A percentile compares a stretch with the other conserved stretches of the same genome.
Evolutionary conservation across 805 yeast genomes (phyloP).

Genomic region (Metschnikowia gelsemii): DNA sequence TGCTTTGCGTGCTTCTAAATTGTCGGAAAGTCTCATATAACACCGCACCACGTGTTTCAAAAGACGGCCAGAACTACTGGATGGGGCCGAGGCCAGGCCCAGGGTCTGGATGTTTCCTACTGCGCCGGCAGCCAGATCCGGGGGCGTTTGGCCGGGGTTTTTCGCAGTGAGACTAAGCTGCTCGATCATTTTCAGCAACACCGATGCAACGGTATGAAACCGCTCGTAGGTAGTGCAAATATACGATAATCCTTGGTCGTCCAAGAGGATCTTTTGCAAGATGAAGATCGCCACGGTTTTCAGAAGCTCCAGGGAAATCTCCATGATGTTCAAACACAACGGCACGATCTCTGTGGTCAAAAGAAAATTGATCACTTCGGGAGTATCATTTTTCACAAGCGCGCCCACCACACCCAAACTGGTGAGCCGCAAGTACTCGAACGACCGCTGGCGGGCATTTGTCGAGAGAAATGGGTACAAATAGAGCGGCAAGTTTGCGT

Average conservation of each 20-base stretch:
- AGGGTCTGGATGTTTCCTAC: no score
- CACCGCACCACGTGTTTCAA: slow-evolving; percentile 93
- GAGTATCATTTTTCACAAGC: slow-evolving; percentile 89
- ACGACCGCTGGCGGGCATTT: slow-evolving; percentile 85
- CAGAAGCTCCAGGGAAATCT: slow-evolving; percentile 86
- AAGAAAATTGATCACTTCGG: slow-evolving; percentile 88
- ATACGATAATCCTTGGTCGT: slow-evolving; percentile 86
- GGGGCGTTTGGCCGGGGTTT: slow-evolving; percentile 39
- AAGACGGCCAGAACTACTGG: slow-evolving; percentile 67
- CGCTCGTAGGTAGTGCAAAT: slow-evolving; percentile 95
- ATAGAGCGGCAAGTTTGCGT: slow-evolving; percentile 89
- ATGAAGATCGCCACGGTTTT: slow-evolving; percentile 97
- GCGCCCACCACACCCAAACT: slow-evolving; percentile 97
- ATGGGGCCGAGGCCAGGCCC: slow-evolving; percentile 19
- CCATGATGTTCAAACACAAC: slow-evolving; percentile 90
- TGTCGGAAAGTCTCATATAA: slow-evolving; percentile 85
- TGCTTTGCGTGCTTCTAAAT: slow-evolving; percentile 85
- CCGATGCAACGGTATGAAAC: slow-evolving; percentile 90
- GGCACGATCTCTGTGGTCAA: slow-evolving; percentile 97
- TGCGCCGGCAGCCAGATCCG: slow-evolving; percentile 7
- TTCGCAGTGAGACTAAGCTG: slow-evolving; percentile 58
- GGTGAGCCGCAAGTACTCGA: slow-evolving; percentile 89
- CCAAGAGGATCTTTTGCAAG: slow-evolving; percentile 86
- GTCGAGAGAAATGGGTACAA: slow-evolving; percentile 93
- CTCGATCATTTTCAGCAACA: slow-evolving; percentile 82